Evolutionary conservation across 1,139 yeast species (phyloP).

Genomic region (Yamadazyma blattariae): DNA sequence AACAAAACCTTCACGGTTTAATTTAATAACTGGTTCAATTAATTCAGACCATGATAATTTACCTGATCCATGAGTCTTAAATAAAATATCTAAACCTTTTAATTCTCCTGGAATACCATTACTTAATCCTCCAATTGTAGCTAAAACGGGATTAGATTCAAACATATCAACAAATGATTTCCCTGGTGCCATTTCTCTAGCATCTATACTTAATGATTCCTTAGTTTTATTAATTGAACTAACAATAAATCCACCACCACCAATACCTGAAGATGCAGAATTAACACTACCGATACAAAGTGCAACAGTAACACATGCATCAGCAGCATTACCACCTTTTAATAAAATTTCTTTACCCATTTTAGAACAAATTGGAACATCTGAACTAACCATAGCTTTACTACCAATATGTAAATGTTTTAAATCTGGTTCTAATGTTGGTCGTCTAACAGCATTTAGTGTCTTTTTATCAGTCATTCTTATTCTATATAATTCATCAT

Average conservation of each 20-base stretch:
- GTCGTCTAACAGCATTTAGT: conserved; percentile 14
- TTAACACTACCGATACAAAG: conserved; percentile 84
- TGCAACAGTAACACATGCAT: conserved; percentile 87
- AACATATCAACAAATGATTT: conserved; percentile 66
- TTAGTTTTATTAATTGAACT: conserved; percentile 42
- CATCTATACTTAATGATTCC: conserved; percentile 67
- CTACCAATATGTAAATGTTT: conserved; percentile 28
- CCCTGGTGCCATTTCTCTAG: conserved; percentile 84
- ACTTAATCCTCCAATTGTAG: conserved; percentile 81
- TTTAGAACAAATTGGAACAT: conserved; percentile 67
- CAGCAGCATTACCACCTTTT: conserved; percentile 80
- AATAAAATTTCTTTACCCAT: conserved; percentile 62
- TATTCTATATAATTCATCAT: conserved; percentile 1
- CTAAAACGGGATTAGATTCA: conserved; percentile 34
- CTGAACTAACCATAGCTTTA: conserved; percentile 74
- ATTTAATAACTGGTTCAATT: conserved; percentile 67
- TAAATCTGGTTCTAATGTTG: conserved; percentile 31
- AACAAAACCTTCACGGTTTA: conserved; percentile 68
- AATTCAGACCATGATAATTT: conserved; percentile 69
- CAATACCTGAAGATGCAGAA: conserved; percentile 85
- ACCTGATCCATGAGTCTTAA: conserved; percentile 64
- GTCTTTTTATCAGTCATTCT: conserved; percentile 4
- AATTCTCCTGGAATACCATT: conserved; percentile 89
- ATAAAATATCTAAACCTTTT: conserved; percentile 69
- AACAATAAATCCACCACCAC: conserved; percentile 85